Base-by-base conservation (phyloP, 495 filamentous ascomycete species). In the Aspergillus avenaceus region DNA sequence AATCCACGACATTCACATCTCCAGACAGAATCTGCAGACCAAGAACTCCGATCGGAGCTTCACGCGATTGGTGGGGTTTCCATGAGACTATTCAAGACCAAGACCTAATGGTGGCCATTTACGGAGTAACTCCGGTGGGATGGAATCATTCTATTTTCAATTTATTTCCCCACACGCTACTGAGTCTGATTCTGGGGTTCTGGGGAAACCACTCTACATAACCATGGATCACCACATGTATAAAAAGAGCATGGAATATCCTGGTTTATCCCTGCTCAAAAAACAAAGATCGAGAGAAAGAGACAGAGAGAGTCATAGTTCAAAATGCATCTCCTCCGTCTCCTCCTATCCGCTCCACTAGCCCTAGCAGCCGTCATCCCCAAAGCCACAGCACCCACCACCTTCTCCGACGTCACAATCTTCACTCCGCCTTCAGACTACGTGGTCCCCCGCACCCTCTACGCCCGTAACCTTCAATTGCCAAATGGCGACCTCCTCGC, bases 351-450 rank as follows among this genome's bases (percentile, higher is more conserved):
- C 28, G 55, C 47, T 40, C 50, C 54, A 3, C 31, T 51, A 19
- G 59, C 49, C 2, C 18, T 53, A 9, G 57, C 58, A 23, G 57
- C 56, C 12, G 48, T 32, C 16, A 38, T 48, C 31, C 32, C 45
- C 14, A 38, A 44, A 19, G 8, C 41, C 18, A 38, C 53, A 16
- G 38, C 54, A 13, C 24, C 54, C 40, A 8, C 44, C 50, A 41
- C 41, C 52, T 50, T 47, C 60, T 43, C 52, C 31, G 45, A 58
- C 8, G 46, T 50, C 0, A 60, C 61, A n/a, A 61, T 71, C 50
- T 71, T 71, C 44, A 46, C 49, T 23, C 66, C 67, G 12, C 66
- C 67, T 13, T 49, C 56, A 13, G 48, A 67, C 44, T 71, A 71
- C 50, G 69, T 50, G 26, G 58, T 71, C 18, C 67, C 67, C 0